A percentile compares a stretch with the other conserved stretches of the same genome.
These are phyloP conservation scores for Fusarium sp. DNA, from an alignment of 2,329 filamentous ascomycete genomes.

Conservation along the genomic window DNA sequence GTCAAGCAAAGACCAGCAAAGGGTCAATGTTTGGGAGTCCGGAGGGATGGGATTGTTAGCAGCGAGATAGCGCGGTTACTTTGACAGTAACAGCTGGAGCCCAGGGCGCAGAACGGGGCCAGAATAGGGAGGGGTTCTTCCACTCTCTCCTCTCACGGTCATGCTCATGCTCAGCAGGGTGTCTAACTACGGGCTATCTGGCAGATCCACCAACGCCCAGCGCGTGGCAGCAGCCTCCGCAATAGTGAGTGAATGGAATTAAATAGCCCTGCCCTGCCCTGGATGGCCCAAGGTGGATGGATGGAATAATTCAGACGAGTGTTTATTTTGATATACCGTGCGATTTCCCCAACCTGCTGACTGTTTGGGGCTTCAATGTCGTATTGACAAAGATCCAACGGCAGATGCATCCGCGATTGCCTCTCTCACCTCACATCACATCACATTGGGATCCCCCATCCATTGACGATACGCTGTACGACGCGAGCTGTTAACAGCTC, in stretches of 20 bases:
- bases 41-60: conserved; percentile 25
- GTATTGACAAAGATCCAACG: conserved; percentile 13
- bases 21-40: conserved; percentile 29
- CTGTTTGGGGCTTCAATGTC: conserved; percentile 16
- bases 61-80: conserved; percentile 10
- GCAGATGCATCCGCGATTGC: conserved; percentile 19
- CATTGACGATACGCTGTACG: conserved; percentile 25
- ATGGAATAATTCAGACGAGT: conserved; percentile 30
- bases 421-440: conserved; percentile 29
- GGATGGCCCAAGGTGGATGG: conserved; percentile 13
- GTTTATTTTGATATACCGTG: conserved; percentile 34
- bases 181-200: neutral
- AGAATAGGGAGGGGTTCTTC: neutral
- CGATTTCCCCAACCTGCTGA: conserved; percentile 28
- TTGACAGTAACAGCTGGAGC: conserved; percentile 23
- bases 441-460: conserved; percentile 15
- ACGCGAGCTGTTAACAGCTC: conserved; percentile 9
- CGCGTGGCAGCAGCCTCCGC: conserved; percentile 38
- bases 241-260: conserved; percentile 28
- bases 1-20: conserved; percentile 21
- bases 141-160: too few relatives aligned
- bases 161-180: too few relatives aligned
- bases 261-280: conserved; percentile 35
- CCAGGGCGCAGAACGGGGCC: conserved; percentile 29
- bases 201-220: conserved; percentile 36